phyloP scores from a whole-genome alignment of 1,284 basidiomycete genomes.

The Paramarasmius palmivorus region DNA sequence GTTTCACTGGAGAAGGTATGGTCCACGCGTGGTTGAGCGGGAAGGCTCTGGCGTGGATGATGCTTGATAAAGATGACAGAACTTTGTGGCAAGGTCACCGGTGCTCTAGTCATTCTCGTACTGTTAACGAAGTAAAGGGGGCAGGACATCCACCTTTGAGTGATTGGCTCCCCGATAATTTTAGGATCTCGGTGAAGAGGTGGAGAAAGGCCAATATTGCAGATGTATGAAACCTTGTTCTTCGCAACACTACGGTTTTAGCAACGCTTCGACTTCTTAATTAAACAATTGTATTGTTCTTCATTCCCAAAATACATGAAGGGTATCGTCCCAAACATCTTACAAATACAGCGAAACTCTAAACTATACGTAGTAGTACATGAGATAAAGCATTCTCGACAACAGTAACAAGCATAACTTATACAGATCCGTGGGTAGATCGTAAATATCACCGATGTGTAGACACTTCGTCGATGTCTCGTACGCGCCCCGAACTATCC shows the following conservation, averaged over 20 bases:
- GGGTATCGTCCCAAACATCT: no score
- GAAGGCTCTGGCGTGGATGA: constrained; percentile 57
- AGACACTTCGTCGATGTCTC: constrained; percentile 7
- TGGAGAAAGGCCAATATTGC: constrained; percentile 33
- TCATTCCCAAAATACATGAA: no score
- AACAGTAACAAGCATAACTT: neutral
- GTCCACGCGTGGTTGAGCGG: constrained; percentile 63
- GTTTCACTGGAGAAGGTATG: constrained; percentile 70
- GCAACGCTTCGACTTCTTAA: no score
- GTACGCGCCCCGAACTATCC: constrained; percentile 14
- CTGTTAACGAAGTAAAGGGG: constrained; percentile 13
- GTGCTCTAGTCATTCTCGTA: neutral
- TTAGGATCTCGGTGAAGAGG: constrained; percentile 50
- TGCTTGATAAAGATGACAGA: constrained; percentile 36
- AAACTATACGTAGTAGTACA: no score
- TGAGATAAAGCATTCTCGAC: neutral
- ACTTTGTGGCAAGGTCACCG: no score
- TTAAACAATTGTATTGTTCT: no score
- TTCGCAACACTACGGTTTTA: no score
- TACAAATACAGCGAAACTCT: no score
- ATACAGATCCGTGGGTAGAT: neutral
- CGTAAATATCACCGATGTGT: neutral
- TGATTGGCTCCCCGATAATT: constrained; percentile 48
- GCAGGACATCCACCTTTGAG: constrained; percentile 19
- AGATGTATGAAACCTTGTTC: no score